A percentile compares a stretch with the other conserved stretches of the same genome.
Conservation (phyloP, 768 basidiomycete species). For the Mrakia blollopis region DNA sequence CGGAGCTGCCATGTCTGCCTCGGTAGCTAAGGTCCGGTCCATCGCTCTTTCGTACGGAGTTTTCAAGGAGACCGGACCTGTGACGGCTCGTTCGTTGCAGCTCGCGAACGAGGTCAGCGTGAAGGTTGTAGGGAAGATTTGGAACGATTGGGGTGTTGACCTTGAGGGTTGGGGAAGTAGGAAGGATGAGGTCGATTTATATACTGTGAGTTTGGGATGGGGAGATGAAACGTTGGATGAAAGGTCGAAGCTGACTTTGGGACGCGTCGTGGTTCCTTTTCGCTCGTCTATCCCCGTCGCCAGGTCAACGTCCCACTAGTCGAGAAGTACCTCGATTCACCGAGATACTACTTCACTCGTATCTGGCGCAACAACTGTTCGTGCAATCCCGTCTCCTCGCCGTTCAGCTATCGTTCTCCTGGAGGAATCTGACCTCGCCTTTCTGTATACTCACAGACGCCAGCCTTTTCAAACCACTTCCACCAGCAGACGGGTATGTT, state of each 20-base stretch:
- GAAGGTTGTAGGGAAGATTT: conserved; percentile 66
- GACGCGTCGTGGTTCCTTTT: neutral
- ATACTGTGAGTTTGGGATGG: conserved; percentile 47
- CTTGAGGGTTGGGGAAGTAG: conserved; percentile 28
- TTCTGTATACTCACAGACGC: neutral
- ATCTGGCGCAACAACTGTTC: conserved; percentile 20
- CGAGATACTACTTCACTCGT: conserved; percentile 27
- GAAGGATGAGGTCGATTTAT: conserved; percentile 39
- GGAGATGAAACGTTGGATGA: conserved; percentile 46
- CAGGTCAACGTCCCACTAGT: conserved; percentile 77
- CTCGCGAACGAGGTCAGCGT: conserved; percentile 69
- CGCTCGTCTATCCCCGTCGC: neutral
- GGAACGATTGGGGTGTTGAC: conserved; percentile 79
- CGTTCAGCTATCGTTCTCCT: neutral
- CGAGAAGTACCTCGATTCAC: conserved; percentile 52
- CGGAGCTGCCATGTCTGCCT: conserved; percentile 78
- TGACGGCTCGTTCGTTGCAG: conserved; percentile 55
- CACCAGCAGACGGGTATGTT: neutral
- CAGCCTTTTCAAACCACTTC: conserved; percentile 23
- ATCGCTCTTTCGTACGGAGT: conserved; percentile 47
- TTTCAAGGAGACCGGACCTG: conserved; percentile 60
- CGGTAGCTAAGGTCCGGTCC: conserved; percentile 45
- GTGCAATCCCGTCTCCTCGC: neutral
- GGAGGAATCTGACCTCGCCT: no score
- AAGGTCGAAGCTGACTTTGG: conserved; percentile 35